phyloP scores from a whole-genome alignment of 2,329 filamentous ascomycete genomes.

The Neonectria coccinea region DNA sequence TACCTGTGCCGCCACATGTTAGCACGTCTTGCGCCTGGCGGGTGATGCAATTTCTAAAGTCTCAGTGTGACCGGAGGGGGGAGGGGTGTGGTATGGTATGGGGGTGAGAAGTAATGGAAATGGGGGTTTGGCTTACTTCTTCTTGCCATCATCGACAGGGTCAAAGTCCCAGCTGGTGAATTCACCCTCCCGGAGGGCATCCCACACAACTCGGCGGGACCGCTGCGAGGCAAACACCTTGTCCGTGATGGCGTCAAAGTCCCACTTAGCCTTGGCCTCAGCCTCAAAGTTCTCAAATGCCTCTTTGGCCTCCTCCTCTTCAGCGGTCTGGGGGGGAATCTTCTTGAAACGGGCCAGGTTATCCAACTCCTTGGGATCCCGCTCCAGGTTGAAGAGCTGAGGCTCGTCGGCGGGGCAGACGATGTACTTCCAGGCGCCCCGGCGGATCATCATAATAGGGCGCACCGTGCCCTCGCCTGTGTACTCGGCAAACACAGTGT shows the following conservation, averaged over 20 bases:
- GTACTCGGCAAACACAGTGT: slow-evolving; percentile 95
- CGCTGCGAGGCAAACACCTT: slow-evolving; percentile 83
- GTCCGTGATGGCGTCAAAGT: slow-evolving; percentile 81
- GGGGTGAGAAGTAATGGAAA: slow-evolving; percentile 23
- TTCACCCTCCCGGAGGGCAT: slow-evolving; percentile 78
- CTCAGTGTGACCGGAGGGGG: slow-evolving; percentile 27
- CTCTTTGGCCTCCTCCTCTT: slow-evolving; percentile 60
- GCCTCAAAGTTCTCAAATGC: slow-evolving; percentile 75
- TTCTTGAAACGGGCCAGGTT: slow-evolving; percentile 72
- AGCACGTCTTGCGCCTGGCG: slow-evolving; percentile 45
- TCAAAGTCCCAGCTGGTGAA: slow-evolving; percentile 90
- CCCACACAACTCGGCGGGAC: slow-evolving; percentile 81
- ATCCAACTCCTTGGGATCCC: slow-evolving; percentile 80
- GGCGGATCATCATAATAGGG: slow-evolving; percentile 93
- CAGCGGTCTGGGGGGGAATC: slow-evolving; percentile 52
- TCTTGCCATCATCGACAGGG: slow-evolving; percentile 75
- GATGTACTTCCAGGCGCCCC: slow-evolving; percentile 91
- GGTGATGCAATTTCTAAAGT: slow-evolving; percentile 41
- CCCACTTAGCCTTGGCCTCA: slow-evolving; percentile 82
- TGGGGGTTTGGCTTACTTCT: slow-evolving; percentile 63
- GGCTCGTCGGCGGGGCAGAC: slow-evolving; percentile 86
- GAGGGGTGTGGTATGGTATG: slow-evolving; percentile 12
- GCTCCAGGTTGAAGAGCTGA: slow-evolving; percentile 83
- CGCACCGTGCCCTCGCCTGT: slow-evolving; percentile 92
- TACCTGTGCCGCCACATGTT: slow-evolving; percentile 66